phyloP scores from a whole-genome alignment of 768 basidiomycete species.

The Thelephora ganbajun region DNA sequence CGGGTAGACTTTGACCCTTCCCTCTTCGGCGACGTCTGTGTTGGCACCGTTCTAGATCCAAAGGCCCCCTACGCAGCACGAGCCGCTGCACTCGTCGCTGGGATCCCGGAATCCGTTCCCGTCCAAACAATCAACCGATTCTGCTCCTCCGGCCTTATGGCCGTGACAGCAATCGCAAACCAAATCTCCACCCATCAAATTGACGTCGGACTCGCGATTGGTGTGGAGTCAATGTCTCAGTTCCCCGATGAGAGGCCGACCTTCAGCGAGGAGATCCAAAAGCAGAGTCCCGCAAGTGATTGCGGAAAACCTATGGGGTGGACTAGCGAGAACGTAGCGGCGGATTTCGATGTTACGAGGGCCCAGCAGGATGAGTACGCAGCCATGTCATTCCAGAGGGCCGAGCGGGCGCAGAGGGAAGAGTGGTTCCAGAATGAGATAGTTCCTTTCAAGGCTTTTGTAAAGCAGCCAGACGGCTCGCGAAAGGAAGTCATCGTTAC shows the following conservation, averaged over 20 bases:
- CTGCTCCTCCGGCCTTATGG: constrained; percentile 82
- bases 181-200: constrained; percentile 69
- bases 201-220: constrained; percentile 65
- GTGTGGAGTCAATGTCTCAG: constrained; percentile 79
- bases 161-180: constrained; percentile 63
- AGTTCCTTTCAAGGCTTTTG: constrained; percentile 57
- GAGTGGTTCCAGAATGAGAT: constrained; percentile 61
- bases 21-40: constrained; percentile 63
- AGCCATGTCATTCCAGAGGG: constrained; percentile 63
- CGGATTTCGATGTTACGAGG: constrained; percentile 55
- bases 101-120: constrained; percentile 66
- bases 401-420: constrained; percentile 55
- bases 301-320: constrained; percentile 72
- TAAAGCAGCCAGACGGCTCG: constrained; percentile 33
- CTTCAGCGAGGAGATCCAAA: constrained; percentile 47
- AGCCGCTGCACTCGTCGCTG: constrained; percentile 64
- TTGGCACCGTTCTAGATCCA: constrained; percentile 62
- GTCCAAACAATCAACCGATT: constrained; percentile 67
- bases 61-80: constrained; percentile 59
- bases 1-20: constrained; percentile 47
- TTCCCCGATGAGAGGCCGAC: constrained; percentile 52
- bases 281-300: constrained; percentile 41
- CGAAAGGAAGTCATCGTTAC: constrained; percentile 39
- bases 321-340: constrained; percentile 80
- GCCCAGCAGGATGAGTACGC: constrained; percentile 68